A percentile compares a stretch with the other conserved stretches of the same genome.
Conservation (phyloP, 2,329 filamentous ascomycete genomes). For the Fonsecaea monophora region DNA sequence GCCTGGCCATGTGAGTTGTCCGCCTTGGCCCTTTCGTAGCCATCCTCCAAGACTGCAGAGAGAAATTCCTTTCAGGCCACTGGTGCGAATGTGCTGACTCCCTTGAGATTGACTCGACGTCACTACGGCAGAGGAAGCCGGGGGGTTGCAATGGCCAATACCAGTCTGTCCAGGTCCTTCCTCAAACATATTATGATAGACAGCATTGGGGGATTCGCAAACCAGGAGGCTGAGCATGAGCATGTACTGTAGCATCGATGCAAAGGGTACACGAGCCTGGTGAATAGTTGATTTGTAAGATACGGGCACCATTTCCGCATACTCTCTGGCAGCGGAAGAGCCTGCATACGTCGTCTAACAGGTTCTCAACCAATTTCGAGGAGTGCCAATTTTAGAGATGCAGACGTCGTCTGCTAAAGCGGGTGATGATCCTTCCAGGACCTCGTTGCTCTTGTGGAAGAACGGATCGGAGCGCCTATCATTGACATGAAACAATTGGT, state of each 20-base stretch:
- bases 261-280: neutral
- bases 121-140: neutral
- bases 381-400: constrained; percentile 16
- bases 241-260: neutral
- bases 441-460: neutral
- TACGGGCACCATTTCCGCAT: neutral
- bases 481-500: constrained; percentile 5
- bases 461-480: constrained; percentile 19
- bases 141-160: neutral
- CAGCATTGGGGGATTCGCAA: constrained; percentile 17
- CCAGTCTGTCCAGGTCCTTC: neutral
- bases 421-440: neutral
- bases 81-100: neutral
- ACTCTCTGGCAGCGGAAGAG: neutral
- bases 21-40: neutral
- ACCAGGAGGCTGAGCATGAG: constrained; percentile 23
- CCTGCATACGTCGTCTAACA: neutral
- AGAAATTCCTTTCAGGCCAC: neutral
- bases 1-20: neutral
- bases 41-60: neutral
- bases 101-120: neutral
- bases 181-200: neutral
- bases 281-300: constrained; percentile 19
- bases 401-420: neutral
- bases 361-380: neutral